Evolutionary conservation across 2,329 filamentous ascomycete genomes (phyloP).

Genomic region (Talaromyces sp.): DNA sequence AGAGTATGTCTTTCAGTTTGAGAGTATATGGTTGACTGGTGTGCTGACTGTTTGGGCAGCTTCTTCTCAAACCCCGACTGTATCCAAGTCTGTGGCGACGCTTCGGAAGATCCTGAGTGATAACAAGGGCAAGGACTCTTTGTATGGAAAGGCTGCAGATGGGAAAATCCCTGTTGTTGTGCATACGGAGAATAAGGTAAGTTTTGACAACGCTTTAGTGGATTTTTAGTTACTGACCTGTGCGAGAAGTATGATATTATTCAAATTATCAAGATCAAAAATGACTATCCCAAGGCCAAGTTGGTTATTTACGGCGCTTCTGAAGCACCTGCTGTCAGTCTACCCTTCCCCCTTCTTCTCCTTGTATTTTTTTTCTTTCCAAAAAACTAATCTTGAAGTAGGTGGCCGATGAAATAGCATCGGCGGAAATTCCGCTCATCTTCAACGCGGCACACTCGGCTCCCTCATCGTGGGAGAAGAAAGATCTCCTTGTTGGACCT

Average conservation of each 20-base stretch:
- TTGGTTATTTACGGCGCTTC: slow-evolving; percentile 36
- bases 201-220: neutral
- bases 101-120: slow-evolving; percentile 34
- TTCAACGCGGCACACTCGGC: slow-evolving; percentile 35
- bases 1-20: slow-evolving; percentile 15
- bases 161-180: slow-evolving; percentile 38
- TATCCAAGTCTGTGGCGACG: slow-evolving; percentile 25
- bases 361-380: neutral
- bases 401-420: slow-evolving; percentile 37
- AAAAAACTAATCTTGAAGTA: slow-evolving; percentile 10
- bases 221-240: neutral
- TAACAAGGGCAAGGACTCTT: slow-evolving; percentile 30
- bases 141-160: slow-evolving; percentile 34
- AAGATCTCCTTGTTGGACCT: slow-evolving; percentile 37
- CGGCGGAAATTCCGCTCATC: slow-evolving; percentile 40
- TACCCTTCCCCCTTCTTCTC: no score
- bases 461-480: slow-evolving; percentile 30
- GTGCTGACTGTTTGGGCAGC: neutral
- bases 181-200: slow-evolving; percentile 29
- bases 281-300: slow-evolving; percentile 7
- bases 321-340: slow-evolving; percentile 26
- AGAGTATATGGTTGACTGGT: neutral
- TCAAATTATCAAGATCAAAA: slow-evolving; percentile 29
- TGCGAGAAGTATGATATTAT: slow-evolving; percentile 32
- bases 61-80: slow-evolving; percentile 19